A percentile compares a stretch with the other conserved stretches of the same genome.
Conservation (phyloP, 2,329 filamentous ascomycete genomes). For the Ilyonectria robusta region DNA sequence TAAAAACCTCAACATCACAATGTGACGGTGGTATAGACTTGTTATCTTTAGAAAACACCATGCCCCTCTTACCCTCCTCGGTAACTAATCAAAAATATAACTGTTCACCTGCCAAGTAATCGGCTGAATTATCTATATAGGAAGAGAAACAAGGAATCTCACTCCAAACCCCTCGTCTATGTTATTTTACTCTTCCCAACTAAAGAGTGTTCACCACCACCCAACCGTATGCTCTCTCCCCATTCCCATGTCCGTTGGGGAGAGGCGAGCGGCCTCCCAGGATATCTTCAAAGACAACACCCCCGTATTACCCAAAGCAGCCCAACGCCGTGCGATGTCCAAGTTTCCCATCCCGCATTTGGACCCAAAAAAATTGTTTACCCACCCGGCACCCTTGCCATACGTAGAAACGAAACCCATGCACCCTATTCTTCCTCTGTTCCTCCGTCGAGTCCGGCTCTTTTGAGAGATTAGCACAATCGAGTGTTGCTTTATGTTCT, state of each 20-base stretch:
- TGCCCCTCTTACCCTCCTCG: not conserved
- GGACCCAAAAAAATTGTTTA: not conserved
- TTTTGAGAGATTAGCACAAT: not conserved
- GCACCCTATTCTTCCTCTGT: not conserved
- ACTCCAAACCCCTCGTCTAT: not conserved
- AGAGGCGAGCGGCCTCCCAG: not conserved
- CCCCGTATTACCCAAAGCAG: not conserved
- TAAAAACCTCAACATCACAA: not conserved
- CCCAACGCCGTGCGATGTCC: conserved; percentile 35
- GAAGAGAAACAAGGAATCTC: not conserved
- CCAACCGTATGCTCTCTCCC: not conserved
- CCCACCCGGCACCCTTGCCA: not conserved
- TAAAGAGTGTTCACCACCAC: not conserved
- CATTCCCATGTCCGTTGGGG: not conserved
- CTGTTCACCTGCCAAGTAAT: not conserved
- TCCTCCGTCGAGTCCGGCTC: not conserved
- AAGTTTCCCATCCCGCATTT: not conserved
- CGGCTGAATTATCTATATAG: conserved; percentile 1
- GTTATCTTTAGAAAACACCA: not conserved
- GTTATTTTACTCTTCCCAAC: not conserved
- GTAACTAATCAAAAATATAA: not conserved
- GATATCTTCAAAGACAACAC: conserved; percentile 1
- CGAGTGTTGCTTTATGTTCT: not conserved
- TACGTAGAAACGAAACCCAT: not conserved
- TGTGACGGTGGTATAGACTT: no score